Evolutionary conservation across 2,329 filamentous ascomycete species (phyloP).

Genomic region (Dothideomycetes sp.): DNA sequence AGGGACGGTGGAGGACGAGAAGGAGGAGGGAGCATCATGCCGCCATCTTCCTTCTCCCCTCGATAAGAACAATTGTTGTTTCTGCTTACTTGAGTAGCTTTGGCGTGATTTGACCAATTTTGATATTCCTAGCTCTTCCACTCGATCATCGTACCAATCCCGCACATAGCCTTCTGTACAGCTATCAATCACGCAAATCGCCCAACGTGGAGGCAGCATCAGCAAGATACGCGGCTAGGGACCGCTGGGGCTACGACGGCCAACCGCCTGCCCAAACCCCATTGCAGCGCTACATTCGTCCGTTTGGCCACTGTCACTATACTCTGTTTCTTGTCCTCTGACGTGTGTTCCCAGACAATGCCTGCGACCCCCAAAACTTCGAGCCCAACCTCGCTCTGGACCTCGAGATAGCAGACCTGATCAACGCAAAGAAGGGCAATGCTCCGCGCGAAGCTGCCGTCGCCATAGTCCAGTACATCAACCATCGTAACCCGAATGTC

Average conservation of each 20-base stretch:
- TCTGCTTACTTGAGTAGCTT: no score
- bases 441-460: constrained; percentile 91
- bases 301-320: constrained; percentile 20
- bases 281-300: constrained; percentile 84
- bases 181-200: no score
- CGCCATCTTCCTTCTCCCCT: no score
- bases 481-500: constrained; percentile 94
- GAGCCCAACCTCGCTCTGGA: constrained; percentile 95
- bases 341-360: constrained; percentile 52
- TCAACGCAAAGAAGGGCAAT: constrained; percentile 95
- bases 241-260: constrained; percentile 80
- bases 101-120: no score
- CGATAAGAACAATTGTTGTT: no score
- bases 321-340: background rate
- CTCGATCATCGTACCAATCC: no score
- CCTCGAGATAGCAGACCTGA: constrained; percentile 90
- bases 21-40: no score
- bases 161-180: no score
- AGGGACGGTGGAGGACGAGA: no score
- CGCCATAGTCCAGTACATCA: constrained; percentile 87
- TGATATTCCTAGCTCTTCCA: no score
- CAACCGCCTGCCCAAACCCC: constrained; percentile 73
- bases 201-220: constrained; percentile 76
- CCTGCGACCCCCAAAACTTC: constrained; percentile 94
- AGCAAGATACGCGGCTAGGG: constrained; percentile 86